Percentiles rank a stretch among this genome's conserved stretches.
Evolutionary conservation across 1,139 yeast genomes (phyloP).

Genomic region (Arxiozyma slooffiae): DNA sequence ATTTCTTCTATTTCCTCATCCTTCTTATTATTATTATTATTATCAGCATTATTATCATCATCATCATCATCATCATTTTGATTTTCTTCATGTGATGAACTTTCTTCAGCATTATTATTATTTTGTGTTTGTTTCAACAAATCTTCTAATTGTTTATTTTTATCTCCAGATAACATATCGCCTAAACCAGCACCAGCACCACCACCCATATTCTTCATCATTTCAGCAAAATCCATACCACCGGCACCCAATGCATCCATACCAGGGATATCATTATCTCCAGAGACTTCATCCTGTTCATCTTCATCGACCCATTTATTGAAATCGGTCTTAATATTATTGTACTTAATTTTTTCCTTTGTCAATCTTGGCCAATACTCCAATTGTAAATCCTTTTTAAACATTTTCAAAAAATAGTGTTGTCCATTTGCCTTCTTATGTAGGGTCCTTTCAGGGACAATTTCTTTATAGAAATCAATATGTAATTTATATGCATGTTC

Average conservation of each 20-base stretch:
- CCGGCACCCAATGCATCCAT: slow-evolving; percentile 26
- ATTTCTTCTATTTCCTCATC: slow-evolving; percentile 6
- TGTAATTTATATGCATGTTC: slow-evolving; percentile 44
- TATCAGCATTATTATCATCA: slow-evolving; percentile 8
- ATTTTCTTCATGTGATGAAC: too few relatives aligned
- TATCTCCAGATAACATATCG: slow-evolving; percentile 15
- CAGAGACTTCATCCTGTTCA: slow-evolving; percentile 63
- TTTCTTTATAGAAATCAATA: slow-evolving; percentile 62
- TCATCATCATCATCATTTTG: slow-evolving; percentile 7
- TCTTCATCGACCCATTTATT: slow-evolving; percentile 97
- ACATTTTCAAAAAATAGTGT: slow-evolving; percentile 48
- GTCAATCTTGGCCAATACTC: slow-evolving; percentile 93
- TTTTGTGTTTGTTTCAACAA: slow-evolving; percentile 5
- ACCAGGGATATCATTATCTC: slow-evolving; percentile 36
- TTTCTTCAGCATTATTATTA: too few relatives aligned
- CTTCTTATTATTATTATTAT: slow-evolving; percentile 5
- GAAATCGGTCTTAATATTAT: slow-evolving; percentile 84
- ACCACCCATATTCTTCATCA: slow-evolving; percentile 28
- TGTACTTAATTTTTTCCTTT: slow-evolving; percentile 60
- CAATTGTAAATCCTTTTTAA: slow-evolving; percentile 54
- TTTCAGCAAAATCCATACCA: slow-evolving; percentile 13
- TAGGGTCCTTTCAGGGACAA: slow-evolving; percentile 56
- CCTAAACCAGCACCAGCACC: slow-evolving; percentile 34
- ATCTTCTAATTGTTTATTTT: slow-evolving; percentile 11
- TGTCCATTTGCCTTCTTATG: slow-evolving; percentile 64